These are phyloP conservation scores for Leishmania major DNA, from an alignment of 208 protist species.

Conservation along the genomic window DNA sequence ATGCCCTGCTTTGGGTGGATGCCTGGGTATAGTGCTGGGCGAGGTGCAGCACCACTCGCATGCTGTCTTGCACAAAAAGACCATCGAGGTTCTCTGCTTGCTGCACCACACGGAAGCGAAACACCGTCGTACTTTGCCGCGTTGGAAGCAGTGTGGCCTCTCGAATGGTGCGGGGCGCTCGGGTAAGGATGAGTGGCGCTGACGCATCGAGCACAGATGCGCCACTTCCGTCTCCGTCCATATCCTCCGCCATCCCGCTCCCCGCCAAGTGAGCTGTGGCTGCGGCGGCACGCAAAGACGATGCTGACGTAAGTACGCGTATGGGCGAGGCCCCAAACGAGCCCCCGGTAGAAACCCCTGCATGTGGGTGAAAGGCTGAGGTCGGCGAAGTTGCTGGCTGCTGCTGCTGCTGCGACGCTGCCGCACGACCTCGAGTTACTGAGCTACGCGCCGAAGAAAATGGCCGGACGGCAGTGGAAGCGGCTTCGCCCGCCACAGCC, in stretches of 20 bases:
- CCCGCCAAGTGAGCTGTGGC: background rate
- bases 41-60: slow-evolving; percentile 56
- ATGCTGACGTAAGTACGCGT: slow-evolving; percentile 2
- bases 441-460: background rate
- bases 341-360: background rate
- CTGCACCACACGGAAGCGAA: slow-evolving; percentile 39
- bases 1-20: background rate
- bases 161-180: slow-evolving; percentile 24
- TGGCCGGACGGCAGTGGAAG: background rate
- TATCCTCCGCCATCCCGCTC: background rate
- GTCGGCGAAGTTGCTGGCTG: too few relatives aligned
- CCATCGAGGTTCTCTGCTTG: slow-evolving; percentile 42
- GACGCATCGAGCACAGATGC: background rate
- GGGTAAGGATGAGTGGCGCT: background rate
- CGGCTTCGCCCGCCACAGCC: background rate
- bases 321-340: background rate
- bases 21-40: slow-evolving; percentile 50
- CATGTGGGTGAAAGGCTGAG: background rate
- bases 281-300: background rate
- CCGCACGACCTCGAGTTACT: background rate
- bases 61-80: slow-evolving; percentile 53
- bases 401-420: background rate
- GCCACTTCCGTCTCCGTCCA: background rate
- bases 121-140: slow-evolving; percentile 19
- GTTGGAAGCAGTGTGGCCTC: slow-evolving; percentile 32